Evolutionary conservation across 1,139 yeast genomes (phyloP), one percentile per base, ranked within the genome.

Genomic region (Yamadazyma dushanensis): DNA sequence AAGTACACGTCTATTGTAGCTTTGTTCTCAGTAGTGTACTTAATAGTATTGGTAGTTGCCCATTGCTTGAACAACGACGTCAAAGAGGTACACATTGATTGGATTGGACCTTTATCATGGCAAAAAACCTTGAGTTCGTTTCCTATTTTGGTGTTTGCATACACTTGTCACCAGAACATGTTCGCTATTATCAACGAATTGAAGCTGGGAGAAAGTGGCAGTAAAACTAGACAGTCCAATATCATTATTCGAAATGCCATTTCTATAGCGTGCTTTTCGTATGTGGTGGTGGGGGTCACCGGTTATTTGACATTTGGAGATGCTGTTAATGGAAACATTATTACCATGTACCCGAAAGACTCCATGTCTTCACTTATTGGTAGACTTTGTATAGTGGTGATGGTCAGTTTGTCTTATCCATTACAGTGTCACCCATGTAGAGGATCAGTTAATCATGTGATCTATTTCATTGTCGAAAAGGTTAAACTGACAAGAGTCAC

Each of bases 161-260:
- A 80, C 59, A 90, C 97, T 1, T 95, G 97, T 44, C 95, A 92
- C 47, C 97, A 92, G 65, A 92, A 83, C 55, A 84, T 92, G 81
- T 90, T 86, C 59, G 83, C 96, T 8, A 85, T 90, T 37, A 77
- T 89, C 51, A 87, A 89, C 54, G 99, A 92, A 61, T 51, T 62
- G 36, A 44, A 51, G 37, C 61, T 59, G 14, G 46, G 46, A 8
- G 39, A 33, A 7, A 52, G 46, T 26, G 81, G 83, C 35, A 71
- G 75, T 35, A 71, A 76, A 27, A 68, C 78, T 2, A 56, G 71
- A 36, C 78, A 69, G 46, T 69, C 82, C 35, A 77, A 76, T 50
- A 62, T 60, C 36, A 74, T 83, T 32, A 80, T 81, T 24, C 48
- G 73, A 18, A 69, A 70, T 36, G 73, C 89, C 3, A 71, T 84